These are phyloP conservation scores for Trichaptum fuscoviolaceum DNA, from an alignment of 768 basidiomycete genomes.

Conservation along the genomic window DNA sequence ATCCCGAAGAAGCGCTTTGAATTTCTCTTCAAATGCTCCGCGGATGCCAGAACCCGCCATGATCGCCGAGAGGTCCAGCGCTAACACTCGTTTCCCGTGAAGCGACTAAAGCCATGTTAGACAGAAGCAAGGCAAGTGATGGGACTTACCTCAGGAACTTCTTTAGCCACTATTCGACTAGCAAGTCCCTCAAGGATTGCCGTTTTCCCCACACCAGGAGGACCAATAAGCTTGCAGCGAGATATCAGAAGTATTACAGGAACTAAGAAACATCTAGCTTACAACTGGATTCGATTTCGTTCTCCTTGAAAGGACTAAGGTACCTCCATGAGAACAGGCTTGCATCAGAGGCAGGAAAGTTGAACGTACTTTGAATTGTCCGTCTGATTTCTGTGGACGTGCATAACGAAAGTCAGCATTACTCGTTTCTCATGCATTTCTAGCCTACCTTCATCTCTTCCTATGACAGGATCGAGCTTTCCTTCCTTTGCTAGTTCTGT, in stretches of 20 bases:
- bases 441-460: constrained; percentile 69
- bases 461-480: constrained; percentile 88
- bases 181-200: constrained; percentile 90
- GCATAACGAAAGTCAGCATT: neutral
- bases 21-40: constrained; percentile 91
- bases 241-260: neutral
- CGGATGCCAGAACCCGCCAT: constrained; percentile 89
- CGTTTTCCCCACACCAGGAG: constrained; percentile 91
- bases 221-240: constrained; percentile 60
- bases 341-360: neutral
- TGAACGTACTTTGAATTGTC: constrained; percentile 67
- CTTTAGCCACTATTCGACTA: constrained; percentile 77
- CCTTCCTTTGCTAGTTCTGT: constrained; percentile 81
- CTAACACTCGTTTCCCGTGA: constrained; percentile 81
- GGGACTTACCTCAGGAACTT: constrained; percentile 76
- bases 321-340: neutral
- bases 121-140: neutral
- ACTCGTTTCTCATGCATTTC: neutral
- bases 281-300: constrained; percentile 93
- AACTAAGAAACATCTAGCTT: constrained; percentile 21
- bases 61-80: constrained; percentile 77
- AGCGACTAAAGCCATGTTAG: constrained; percentile 49
- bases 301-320: constrained; percentile 70
- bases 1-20: constrained; percentile 84
- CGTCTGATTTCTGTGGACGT: constrained; percentile 65